phyloP scores from a whole-genome alignment of 2,329 filamentous ascomycete genomes.

The Aspergillus versicolor region DNA sequence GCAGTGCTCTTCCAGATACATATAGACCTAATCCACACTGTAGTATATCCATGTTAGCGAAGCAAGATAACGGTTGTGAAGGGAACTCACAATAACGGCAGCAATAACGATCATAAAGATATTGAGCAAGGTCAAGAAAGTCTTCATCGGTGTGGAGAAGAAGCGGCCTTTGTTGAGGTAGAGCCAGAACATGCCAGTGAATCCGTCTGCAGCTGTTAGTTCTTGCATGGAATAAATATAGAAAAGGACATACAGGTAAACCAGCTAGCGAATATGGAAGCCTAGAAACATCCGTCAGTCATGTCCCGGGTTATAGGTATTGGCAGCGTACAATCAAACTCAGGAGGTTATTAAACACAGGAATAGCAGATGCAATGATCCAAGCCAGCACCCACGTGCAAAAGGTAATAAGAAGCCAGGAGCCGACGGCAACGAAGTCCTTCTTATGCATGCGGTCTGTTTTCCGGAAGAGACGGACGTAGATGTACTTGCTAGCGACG shows the following conservation, averaged over 20 bases:
- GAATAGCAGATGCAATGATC: constrained; percentile 68
- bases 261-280: constrained; percentile 66
- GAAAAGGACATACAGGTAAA: constrained; percentile 51
- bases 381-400: constrained; percentile 61
- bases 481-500: constrained; percentile 66
- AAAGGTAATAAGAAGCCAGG: constrained; percentile 60
- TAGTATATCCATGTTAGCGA: too few relatives aligned
- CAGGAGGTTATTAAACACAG: constrained; percentile 67
- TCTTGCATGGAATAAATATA: neutral
- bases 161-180: constrained; percentile 33
- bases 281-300: constrained; percentile 19
- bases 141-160: constrained; percentile 31
- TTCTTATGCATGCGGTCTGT: constrained; percentile 56
- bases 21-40: constrained; percentile 34
- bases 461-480: constrained; percentile 62
- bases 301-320: neutral
- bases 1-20: constrained; percentile 34
- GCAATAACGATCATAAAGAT: constrained; percentile 24
- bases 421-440: constrained; percentile 51
- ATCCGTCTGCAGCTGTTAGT: constrained; percentile 16
- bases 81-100: constrained; percentile 21
- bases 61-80: too few relatives aligned
- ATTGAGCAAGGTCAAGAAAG: constrained; percentile 28
- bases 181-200: constrained; percentile 39
- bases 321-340: constrained; percentile 51